Conservation (phyloP, 768 basidiomycete genomes). For the Neoboletus subvelutipes region DNA sequence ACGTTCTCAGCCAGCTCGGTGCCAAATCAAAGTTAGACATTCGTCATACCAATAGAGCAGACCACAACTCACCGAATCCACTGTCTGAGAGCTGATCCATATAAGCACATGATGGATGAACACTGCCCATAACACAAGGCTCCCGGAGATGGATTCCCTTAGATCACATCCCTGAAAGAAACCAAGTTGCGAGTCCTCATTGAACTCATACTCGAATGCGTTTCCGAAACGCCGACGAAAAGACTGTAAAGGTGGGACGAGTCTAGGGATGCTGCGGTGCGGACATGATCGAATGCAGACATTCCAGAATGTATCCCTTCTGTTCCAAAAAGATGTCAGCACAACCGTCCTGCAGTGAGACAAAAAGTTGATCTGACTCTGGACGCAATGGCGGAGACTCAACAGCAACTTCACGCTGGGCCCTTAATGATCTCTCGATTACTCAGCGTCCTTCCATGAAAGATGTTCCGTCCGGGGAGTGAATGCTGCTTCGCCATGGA, state of each 20-base stretch:
- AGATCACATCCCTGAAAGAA: constrained; percentile 84
- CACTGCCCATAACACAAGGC: constrained; percentile 12
- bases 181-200: constrained; percentile 73
- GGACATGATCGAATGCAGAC: constrained; percentile 60
- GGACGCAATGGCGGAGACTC: constrained; percentile 72
- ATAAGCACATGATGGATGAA: constrained; percentile 36
- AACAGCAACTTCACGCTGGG: constrained; percentile 64
- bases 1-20: constrained; percentile 86
- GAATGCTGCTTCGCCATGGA: constrained; percentile 35
- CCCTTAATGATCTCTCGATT: constrained; percentile 82
- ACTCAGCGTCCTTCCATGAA: constrained; percentile 65
- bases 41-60: not conserved
- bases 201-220: constrained; percentile 82
- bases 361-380: constrained; percentile 50
- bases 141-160: constrained; percentile 42
- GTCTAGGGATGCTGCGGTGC: constrained; percentile 59
- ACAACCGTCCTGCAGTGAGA: constrained; percentile 4
- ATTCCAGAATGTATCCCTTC: constrained; percentile 85
- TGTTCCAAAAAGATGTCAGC: constrained; percentile 33
- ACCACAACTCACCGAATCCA: constrained; percentile 37
- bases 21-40: constrained; percentile 38
- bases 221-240: constrained; percentile 81
- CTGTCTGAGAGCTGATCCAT: constrained; percentile 77
- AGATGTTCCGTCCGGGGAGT: constrained; percentile 59
- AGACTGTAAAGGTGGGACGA: constrained; percentile 85